A percentile compares a stretch with the other conserved stretches of the same genome.
Evolutionary conservation across 2,329 filamentous ascomycete species (phyloP).

Genomic region (Macrophomina phaseolina): DNA sequence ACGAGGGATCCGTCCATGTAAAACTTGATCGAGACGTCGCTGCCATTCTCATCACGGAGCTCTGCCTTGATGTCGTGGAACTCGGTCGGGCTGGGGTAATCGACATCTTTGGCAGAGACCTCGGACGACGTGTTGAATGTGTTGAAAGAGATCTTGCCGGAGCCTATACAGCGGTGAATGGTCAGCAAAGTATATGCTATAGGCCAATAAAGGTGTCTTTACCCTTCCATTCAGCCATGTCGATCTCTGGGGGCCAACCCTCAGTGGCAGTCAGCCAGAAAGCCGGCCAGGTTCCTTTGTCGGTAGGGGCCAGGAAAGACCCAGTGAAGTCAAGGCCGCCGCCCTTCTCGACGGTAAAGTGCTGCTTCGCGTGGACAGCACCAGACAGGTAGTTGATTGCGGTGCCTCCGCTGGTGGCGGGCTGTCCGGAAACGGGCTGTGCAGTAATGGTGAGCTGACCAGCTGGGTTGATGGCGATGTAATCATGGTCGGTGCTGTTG

Average conservation of each 20-base stretch:
- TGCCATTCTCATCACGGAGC: conserved; percentile 58
- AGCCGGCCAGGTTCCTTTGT: conserved; percentile 61
- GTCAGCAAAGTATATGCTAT: not conserved
- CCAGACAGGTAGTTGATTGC: conserved; percentile 61
- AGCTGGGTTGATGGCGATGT: conserved; percentile 48
- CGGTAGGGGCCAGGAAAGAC: conserved; percentile 47
- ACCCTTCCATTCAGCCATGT: conserved; percentile 67
- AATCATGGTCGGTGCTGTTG: conserved; percentile 40
- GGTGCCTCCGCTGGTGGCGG: conserved; percentile 38
- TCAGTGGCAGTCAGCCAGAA: conserved; percentile 64
- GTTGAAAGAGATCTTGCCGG: conserved; percentile 62
- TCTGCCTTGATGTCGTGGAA: conserved; percentile 60
- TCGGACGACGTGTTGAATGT: conserved; percentile 59
- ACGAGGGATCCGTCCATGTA: conserved; percentile 59
- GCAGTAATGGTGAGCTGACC: conserved; percentile 57
- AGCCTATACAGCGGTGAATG: conserved; percentile 23
- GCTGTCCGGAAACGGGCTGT: conserved; percentile 51
- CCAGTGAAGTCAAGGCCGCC: conserved; percentile 49
- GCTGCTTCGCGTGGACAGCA: conserved; percentile 50
- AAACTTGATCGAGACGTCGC: conserved; percentile 60
- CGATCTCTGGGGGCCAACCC: conserved; percentile 65
- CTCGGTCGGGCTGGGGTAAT: conserved; percentile 52
- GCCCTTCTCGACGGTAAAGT: conserved; percentile 46
- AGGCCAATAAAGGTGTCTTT: not conserved
- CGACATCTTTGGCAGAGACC: conserved; percentile 55